Evolutionary conservation across 257 asterid genomes (phyloP), one percentile per base, ranked within the genome.

Genomic region (Vinca minor): DNA sequence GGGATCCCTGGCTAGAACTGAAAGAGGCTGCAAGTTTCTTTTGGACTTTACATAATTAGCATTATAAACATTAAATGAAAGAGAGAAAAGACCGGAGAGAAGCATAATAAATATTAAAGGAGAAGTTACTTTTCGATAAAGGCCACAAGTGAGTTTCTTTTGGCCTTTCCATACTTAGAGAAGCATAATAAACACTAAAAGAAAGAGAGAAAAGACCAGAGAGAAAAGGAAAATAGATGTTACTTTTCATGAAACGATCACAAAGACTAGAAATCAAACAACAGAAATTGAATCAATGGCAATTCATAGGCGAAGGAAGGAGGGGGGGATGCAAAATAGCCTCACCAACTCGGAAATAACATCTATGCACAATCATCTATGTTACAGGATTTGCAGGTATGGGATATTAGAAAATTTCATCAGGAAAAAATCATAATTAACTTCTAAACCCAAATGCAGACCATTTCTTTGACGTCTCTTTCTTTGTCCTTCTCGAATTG

Each of bases 401-500:
- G 68, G 49, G 67, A 71, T 20, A 65, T 55, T 35, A 62, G 71
- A 62, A 42, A 29, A 64, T 59, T 53, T 21, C 52, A 36, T 18
- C 21, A 14, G 49, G 54, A 26, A 47, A 71, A 63, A 54, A 46
- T 68, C 39, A 65, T 26, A 47, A 64, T 89, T 79, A 93, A 67
- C 92, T 87, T 72, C 96, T 79, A 75, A 93, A 87, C 62, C 99
- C 97, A 28, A 93, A 86, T 11, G 96, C 94, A 18, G 97, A 87
- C 97, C 99, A 93, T 78, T 90, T 93, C 95, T 73, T 93, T 3
- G 97, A 73, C 5, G 94, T 55, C 76, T 93, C 96, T 84, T 93
- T 93, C 82, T 78, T 89, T 0, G 86, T 81, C 83, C 92, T 85
- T 77, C 72, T 87, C 13, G 95, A 78, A 73, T 79, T 84, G 0